Percentiles rank a stretch among this genome's conserved stretches.
Evolutionary conservation across 139 green algal species (phyloP).

Genomic region (Picochlorum sp.): DNA sequence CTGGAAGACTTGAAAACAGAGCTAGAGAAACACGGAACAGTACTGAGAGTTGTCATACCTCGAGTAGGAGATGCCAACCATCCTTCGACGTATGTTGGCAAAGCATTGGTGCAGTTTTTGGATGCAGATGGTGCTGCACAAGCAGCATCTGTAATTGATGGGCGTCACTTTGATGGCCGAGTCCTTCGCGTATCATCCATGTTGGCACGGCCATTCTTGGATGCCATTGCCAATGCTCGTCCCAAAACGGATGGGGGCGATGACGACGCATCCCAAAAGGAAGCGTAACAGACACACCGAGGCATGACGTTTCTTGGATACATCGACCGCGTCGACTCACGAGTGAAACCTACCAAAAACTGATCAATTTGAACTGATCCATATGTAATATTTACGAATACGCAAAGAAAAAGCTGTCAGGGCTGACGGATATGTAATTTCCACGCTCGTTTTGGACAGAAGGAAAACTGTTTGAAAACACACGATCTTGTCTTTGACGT

Average conservation of each 20-base stretch:
- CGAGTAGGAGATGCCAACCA: conserved; percentile 21
- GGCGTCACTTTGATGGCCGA: conserved; percentile 55
- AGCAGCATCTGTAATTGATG: conserved; percentile 49
- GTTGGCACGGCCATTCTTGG: conserved; percentile 34
- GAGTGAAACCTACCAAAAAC: no score
- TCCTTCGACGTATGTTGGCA: conserved; percentile 33
- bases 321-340: no score
- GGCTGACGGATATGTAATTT: no score
- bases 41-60: conserved; percentile 48
- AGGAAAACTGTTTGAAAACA: no score
- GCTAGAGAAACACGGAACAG: conserved; percentile 45
- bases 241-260: not conserved
- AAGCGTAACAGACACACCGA: not conserved
- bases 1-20: conserved; percentile 58
- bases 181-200: conserved; percentile 38
- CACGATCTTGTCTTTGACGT: no score
- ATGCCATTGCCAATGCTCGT: not conserved
- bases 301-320: no score
- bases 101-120: conserved; percentile 60
- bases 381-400: no score
- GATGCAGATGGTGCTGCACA: conserved; percentile 26
- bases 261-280: not conserved
- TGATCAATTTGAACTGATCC: no score
- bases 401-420: no score
- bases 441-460: no score